These are phyloP conservation scores for Pestalotiopsis sp. DNA, from an alignment of 2,329 filamentous ascomycete genomes.

Conservation along the genomic window DNA sequence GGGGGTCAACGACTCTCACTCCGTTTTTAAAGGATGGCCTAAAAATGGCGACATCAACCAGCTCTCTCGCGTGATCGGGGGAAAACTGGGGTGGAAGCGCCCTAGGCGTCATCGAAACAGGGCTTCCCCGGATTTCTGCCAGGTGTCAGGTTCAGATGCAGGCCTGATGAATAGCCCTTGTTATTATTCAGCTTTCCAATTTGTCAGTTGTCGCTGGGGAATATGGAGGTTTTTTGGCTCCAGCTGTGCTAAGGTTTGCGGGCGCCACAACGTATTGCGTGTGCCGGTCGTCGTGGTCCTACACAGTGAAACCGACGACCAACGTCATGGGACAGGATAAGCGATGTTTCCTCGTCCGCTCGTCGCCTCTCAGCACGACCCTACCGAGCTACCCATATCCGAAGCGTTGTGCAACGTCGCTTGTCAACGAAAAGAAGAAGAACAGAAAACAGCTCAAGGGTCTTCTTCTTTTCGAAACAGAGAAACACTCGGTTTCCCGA, in stretches of 20 bases:
- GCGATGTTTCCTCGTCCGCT: not conserved
- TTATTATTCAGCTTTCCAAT: not conserved
- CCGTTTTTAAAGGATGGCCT: not conserved
- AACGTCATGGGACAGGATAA: not conserved
- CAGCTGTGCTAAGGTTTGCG: not conserved
- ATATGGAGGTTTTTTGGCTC: not conserved
- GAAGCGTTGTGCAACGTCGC: not conserved
- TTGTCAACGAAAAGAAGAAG: not conserved
- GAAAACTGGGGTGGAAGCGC: constrained; percentile 5
- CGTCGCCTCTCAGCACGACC: not conserved
- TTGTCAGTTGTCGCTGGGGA: not conserved
- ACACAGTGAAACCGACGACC: not conserved
- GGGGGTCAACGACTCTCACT: not conserved
- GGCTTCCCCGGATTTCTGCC: constrained; percentile 10
- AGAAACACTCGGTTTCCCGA: constrained; percentile 3
- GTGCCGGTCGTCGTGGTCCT: not conserved
- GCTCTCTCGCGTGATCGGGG: constrained; percentile 6
- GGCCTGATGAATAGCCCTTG: not conserved
- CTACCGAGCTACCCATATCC: not conserved
- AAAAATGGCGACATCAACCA: constrained; percentile 10
- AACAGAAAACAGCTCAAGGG: not conserved
- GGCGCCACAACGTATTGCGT: not conserved
- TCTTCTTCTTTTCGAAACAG: not conserved
- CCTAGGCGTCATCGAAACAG: constrained; percentile 1
- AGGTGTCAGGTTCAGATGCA: constrained; percentile 5